These are phyloP conservation scores for Sphaerosporella brunnea DNA, from an alignment of 495 filamentous ascomycete genomes.

Conservation along the genomic window DNA sequence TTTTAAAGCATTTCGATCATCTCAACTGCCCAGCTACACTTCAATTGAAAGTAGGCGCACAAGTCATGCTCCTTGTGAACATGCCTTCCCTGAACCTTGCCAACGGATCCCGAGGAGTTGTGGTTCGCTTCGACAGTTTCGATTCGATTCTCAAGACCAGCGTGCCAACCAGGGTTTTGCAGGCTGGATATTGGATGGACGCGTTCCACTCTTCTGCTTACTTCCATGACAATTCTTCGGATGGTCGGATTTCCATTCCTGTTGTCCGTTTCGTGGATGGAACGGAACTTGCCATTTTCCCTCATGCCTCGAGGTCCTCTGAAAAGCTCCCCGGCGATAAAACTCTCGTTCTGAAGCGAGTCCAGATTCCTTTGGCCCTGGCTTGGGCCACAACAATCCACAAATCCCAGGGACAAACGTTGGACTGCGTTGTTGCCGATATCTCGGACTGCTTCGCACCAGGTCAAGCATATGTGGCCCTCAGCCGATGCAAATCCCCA, in stretches of 20 bases:
- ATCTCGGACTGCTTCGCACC: slow-evolving; percentile 26
- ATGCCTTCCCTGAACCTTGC: slow-evolving; percentile 28
- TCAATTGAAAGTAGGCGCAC: slow-evolving; percentile 30
- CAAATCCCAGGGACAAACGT: slow-evolving; percentile 33
- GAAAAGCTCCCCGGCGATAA: not conserved
- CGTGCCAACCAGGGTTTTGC: not conserved
- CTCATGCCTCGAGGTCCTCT: not conserved
- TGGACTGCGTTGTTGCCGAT: slow-evolving; percentile 30
- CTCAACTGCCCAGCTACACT: slow-evolving; percentile 19
- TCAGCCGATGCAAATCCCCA: slow-evolving; percentile 28
- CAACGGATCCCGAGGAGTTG: slow-evolving; percentile 35
- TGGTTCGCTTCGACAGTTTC: slow-evolving; percentile 28
- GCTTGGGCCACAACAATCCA: slow-evolving; percentile 35
- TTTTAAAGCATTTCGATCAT: slow-evolving; percentile 8
- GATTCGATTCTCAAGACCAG: not conserved
- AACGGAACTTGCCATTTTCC: not conserved
- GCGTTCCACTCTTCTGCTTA: too few species aligned
- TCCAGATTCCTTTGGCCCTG: slow-evolving; percentile 31
- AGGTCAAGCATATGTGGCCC: slow-evolving; percentile 32
- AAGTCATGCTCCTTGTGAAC: slow-evolving; percentile 34
- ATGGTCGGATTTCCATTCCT: not conserved
- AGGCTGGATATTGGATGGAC: too few species aligned
- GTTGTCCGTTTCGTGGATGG: not conserved
- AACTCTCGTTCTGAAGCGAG: slow-evolving; percentile 22
- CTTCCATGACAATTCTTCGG: too few species aligned